phyloP scores from a whole-genome alignment of 306 rosid species.

The Dalbergia cultrata region DNA sequence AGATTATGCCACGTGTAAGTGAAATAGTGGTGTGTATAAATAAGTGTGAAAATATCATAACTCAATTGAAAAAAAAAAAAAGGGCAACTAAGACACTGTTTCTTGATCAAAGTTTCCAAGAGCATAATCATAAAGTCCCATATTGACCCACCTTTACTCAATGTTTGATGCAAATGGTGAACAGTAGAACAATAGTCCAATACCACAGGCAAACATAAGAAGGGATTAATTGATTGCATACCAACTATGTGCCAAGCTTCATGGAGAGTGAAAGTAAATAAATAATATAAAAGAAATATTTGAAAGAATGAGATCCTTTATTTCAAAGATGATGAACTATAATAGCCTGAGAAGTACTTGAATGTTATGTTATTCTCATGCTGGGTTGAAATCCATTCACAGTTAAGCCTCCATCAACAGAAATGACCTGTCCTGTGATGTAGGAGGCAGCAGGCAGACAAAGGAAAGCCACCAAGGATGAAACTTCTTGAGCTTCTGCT shows the following conservation, averaged over 20 bases:
- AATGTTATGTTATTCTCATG: constrained; percentile 45
- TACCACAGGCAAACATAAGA: neutral
- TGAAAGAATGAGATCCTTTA: neutral
- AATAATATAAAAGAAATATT: neutral
- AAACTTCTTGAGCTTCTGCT: constrained; percentile 77
- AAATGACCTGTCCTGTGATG: constrained; percentile 80
- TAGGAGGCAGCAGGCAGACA: constrained; percentile 92
- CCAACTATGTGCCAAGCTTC: neutral
- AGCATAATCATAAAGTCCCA: neutral
- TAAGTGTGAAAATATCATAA: neutral
- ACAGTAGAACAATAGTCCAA: neutral
- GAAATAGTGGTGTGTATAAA: neutral
- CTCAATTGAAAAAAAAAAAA: neutral
- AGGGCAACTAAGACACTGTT: neutral
- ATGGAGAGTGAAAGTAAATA: too few species aligned
- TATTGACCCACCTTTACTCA: neutral
- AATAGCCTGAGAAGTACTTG: constrained; percentile 18
- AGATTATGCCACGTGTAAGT: neutral
- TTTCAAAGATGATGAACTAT: neutral
- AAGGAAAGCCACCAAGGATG: constrained; percentile 82
- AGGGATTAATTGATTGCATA: neutral
- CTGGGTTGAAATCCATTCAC: constrained; percentile 69
- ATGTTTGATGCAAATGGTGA: too few species aligned
- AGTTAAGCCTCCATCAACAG: constrained; percentile 82
- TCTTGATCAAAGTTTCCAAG: neutral